phyloP scores from a whole-genome alignment of 129 eudicot species.

The Tagetes patula region DNA sequence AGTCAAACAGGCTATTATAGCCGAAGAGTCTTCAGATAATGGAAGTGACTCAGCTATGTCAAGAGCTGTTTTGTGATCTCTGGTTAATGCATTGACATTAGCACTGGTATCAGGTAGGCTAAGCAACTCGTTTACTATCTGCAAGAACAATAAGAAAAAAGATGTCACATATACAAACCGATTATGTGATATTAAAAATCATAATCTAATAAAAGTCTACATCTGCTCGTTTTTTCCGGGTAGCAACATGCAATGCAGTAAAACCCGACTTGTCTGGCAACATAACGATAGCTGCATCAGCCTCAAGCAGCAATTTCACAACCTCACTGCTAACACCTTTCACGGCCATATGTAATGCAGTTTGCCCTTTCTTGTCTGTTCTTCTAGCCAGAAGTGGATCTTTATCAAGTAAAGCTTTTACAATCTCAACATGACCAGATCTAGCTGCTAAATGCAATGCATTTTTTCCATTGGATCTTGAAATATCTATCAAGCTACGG shows the following conservation, averaged over 20 bases:
- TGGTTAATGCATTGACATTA: constrained; percentile 71
- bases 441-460: constrained; percentile 76
- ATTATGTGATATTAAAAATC: background rate
- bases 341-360: constrained; percentile 90
- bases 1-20: constrained; percentile 48
- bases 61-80: constrained; percentile 84
- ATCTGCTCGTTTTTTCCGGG: constrained; percentile 73
- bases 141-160: constrained; percentile 25
- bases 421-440: constrained; percentile 68
- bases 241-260: constrained; percentile 82
- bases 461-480: constrained; percentile 63
- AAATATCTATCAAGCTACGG: constrained; percentile 39
- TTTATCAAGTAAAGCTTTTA: constrained; percentile 61
- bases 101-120: constrained; percentile 73
- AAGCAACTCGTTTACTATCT: constrained; percentile 84
- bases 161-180: background rate
- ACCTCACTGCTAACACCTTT: constrained; percentile 69
- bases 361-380: constrained; percentile 78
- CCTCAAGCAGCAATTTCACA: constrained; percentile 61
- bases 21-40: constrained; percentile 68
- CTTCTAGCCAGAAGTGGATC: constrained; percentile 65
- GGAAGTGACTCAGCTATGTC: constrained; percentile 89
- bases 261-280: constrained; percentile 68
- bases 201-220: constrained; percentile 32
- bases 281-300: constrained; percentile 72